phyloP scores from a whole-genome alignment of 805 yeast species.

The Phaffomyces antillensis region DNA sequence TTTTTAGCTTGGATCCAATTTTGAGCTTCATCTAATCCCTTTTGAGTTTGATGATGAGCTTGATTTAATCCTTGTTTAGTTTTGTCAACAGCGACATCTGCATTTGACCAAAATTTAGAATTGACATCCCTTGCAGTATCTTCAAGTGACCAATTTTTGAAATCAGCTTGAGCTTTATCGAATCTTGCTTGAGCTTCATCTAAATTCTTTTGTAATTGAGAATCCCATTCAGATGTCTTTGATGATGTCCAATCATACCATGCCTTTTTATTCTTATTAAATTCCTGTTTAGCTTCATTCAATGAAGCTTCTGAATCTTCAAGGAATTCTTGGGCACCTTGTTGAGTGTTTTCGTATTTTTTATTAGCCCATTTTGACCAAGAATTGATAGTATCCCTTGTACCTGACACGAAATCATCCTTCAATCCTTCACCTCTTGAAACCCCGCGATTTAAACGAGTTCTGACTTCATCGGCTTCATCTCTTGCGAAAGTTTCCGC shows the following conservation, averaged over 20 bases:
- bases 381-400: conserved; percentile 20
- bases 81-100: conserved; percentile 23
- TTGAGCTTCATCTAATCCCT: conserved; percentile 17
- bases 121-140: conserved; percentile 13
- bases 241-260: too few species aligned
- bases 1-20: conserved; percentile 20
- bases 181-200: conserved; percentile 15
- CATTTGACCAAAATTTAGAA: conserved; percentile 25
- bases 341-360: conserved; percentile 16
- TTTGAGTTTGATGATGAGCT: conserved; percentile 16
- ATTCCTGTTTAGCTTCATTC: conserved; percentile 27
- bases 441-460: too few species aligned
- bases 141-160: conserved; percentile 23
- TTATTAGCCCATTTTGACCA: conserved; percentile 21
- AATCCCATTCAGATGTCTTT: neutral
- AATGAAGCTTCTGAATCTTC: conserved; percentile 17
- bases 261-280: conserved; percentile 9
- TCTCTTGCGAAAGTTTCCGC: conserved; percentile 38
- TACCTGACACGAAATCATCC: conserved; percentile 2
- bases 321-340: conserved; percentile 22
- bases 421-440: neutral
- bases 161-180: conserved; percentile 11
- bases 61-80: conserved; percentile 21
- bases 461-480: conserved; percentile 20
- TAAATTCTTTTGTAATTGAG: too few species aligned